Evolutionary conservation across 2,329 filamentous ascomycete genomes (phyloP).

Genomic region (Corinectria fuckeliana): DNA sequence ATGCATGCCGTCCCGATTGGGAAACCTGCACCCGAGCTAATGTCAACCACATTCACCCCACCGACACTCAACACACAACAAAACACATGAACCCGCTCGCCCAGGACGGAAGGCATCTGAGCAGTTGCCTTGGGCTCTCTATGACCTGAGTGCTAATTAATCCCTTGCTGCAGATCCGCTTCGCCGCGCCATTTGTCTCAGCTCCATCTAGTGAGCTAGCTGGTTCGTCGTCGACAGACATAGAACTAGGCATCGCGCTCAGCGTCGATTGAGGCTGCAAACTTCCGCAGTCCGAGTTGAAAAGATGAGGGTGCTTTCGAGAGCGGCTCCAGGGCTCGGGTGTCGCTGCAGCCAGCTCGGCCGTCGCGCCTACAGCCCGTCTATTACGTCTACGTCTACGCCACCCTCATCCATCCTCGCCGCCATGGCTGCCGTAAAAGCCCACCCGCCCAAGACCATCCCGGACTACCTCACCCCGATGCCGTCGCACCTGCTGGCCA

Average conservation of each 20-base stretch:
- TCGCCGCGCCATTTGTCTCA: not conserved
- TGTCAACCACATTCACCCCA: not conserved
- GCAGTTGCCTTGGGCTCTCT: not conserved
- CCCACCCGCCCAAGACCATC: conserved; percentile 44
- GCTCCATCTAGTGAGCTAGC: too few species aligned
- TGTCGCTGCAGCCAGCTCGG: conserved; percentile 12
- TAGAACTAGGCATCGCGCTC: not conserved
- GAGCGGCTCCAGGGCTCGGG: not conserved
- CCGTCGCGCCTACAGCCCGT: conserved; percentile 8
- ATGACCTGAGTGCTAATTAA: not conserved
- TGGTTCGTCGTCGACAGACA: not conserved
- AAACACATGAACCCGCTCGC: too few species aligned
- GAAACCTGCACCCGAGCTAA: not conserved
- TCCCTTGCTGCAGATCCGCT: not conserved
- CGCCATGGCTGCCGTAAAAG: conserved; percentile 32
- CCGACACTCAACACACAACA: not conserved
- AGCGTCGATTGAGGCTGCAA: not conserved
- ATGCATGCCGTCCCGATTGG: not conserved
- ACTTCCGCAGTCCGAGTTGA: too few species aligned
- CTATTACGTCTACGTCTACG: conserved; percentile 6
- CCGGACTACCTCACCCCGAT: conserved; percentile 60
- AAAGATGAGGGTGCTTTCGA: conserved; percentile 10
- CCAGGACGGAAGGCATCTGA: too few species aligned
- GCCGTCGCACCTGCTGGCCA: conserved; percentile 68
- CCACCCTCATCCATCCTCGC: conserved; percentile 17